Conservation (phyloP, 176 grass and related monocot genomes). For the Guadua angustifolia region DNA sequence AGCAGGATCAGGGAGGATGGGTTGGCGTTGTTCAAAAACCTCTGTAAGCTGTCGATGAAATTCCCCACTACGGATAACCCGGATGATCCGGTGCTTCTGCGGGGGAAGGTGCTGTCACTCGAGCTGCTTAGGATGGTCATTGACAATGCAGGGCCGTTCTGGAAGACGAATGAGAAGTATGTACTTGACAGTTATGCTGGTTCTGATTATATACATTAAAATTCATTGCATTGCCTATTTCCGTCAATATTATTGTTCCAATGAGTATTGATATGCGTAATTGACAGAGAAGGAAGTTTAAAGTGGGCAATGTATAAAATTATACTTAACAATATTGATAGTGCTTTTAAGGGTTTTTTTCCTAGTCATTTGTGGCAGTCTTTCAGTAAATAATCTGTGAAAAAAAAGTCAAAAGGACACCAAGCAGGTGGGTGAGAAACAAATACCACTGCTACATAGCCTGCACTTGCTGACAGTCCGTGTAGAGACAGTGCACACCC, state of each 20-base stretch:
- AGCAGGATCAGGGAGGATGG: slow-evolving; percentile 85
- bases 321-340: neutral
- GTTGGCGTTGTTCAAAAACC: slow-evolving; percentile 80
- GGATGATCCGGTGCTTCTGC: slow-evolving; percentile 73
- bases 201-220: slow-evolving; percentile 12
- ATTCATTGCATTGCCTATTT: slow-evolving; percentile 31
- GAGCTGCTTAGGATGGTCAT: slow-evolving; percentile 87
- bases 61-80: slow-evolving; percentile 72
- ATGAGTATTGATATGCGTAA: neutral
- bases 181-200: slow-evolving; percentile 6
- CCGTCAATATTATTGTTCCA: neutral
- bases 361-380: neutral
- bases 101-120: slow-evolving; percentile 88
- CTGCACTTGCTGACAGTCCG: neutral
- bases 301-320: neutral
- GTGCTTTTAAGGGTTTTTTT: neutral
- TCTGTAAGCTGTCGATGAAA: slow-evolving; percentile 96
- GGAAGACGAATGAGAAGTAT: slow-evolving; percentile 79
- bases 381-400: neutral
- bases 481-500: neutral
- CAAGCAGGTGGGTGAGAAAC: slow-evolving; percentile 1
- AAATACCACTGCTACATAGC: neutral
- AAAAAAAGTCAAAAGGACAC: slow-evolving; percentile 9
- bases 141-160: slow-evolving; percentile 77
- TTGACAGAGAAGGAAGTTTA: slow-evolving; percentile 9